Evolutionary conservation across 805 yeast genomes (phyloP).

Genomic region (Candida tammaniensis): DNA sequence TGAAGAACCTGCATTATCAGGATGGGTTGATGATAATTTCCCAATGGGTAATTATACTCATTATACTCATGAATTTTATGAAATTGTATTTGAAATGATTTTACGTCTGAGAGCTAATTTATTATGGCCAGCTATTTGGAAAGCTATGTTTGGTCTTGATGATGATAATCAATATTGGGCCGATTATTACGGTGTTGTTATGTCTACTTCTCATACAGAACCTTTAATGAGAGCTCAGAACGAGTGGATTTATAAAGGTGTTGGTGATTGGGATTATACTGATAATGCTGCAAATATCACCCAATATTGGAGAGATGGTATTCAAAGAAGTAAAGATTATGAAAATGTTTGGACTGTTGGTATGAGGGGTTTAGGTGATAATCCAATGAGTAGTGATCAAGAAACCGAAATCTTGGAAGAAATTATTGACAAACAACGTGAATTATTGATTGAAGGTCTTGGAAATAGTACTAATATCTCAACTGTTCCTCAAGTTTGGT

Average conservation of each 20-base stretch:
- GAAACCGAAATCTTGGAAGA: conserved; percentile 15
- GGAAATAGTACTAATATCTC: conserved; percentile 11
- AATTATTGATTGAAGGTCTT: conserved; percentile 13
- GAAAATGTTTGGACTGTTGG: conserved; percentile 18
- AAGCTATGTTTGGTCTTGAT: conserved; percentile 16
- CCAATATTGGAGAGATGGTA: conserved; percentile 16
- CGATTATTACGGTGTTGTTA: conserved; percentile 18
- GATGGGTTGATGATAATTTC: conserved; percentile 15
- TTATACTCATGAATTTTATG: conserved; percentile 17
- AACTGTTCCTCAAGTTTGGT: conserved; percentile 18
- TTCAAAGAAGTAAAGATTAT: conserved; percentile 14
- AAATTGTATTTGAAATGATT: conserved; percentile 12
- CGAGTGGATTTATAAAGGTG: conserved; percentile 15
- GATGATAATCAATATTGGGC: conserved; percentile 16
- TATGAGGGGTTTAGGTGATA: conserved; percentile 19
- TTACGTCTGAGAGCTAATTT: conserved; percentile 16
- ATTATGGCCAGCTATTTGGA: conserved; percentile 20
- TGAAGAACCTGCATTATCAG: conserved; percentile 17
- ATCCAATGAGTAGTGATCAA: conserved; percentile 16
- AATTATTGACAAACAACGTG: conserved; percentile 14
- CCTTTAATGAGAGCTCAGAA: conserved; percentile 17
- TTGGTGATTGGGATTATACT: conserved; percentile 17
- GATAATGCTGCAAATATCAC: conserved; percentile 16
- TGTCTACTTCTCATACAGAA: conserved; percentile 20
- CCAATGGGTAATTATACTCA: conserved; percentile 12